A percentile compares a stretch with the other conserved stretches of the same genome.
Conservation (phyloP, 2,329 filamentous ascomycete species). For the Alternaria triticimaculans region DNA sequence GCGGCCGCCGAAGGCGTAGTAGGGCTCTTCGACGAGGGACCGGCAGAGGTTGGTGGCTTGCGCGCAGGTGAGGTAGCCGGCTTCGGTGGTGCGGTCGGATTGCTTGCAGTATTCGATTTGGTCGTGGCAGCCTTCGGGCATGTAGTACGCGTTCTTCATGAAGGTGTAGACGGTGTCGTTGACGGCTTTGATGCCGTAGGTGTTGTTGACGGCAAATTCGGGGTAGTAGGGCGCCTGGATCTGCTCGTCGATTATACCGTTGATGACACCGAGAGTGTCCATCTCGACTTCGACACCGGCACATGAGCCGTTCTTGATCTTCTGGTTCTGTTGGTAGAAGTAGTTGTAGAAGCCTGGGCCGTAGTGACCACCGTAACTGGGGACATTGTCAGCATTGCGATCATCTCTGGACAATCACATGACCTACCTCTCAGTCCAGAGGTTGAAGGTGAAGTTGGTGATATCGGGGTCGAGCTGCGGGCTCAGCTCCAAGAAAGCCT, state of each 20-base stretch:
- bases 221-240: constrained; percentile 57
- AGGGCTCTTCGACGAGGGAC: constrained; percentile 54
- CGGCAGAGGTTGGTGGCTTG: constrained; percentile 51
- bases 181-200: constrained; percentile 59
- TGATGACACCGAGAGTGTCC: constrained; percentile 62
- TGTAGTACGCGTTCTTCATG: constrained; percentile 54
- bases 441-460: constrained; percentile 58
- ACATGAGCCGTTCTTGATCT: constrained; percentile 56
- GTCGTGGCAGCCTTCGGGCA: constrained; percentile 60
- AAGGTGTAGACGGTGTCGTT: constrained; percentile 55
- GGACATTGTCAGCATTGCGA: neutral
- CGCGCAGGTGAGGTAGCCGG: constrained; percentile 46
- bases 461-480: constrained; percentile 57
- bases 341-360: constrained; percentile 63
- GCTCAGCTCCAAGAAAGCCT: constrained; percentile 44
- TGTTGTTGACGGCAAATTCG: constrained; percentile 62
- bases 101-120: constrained; percentile 56
- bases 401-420: neutral
- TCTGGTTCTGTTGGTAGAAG: constrained; percentile 63
- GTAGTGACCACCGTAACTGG: constrained; percentile 55
- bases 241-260: constrained; percentile 61
- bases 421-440: constrained; percentile 54
- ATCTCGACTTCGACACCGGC: constrained; percentile 60
- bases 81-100: constrained; percentile 29
- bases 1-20: constrained; percentile 49